These are phyloP conservation scores for Eragrostis tef DNA, from an alignment of 202 grass and related monocot species.

Conservation along the genomic window DNA sequence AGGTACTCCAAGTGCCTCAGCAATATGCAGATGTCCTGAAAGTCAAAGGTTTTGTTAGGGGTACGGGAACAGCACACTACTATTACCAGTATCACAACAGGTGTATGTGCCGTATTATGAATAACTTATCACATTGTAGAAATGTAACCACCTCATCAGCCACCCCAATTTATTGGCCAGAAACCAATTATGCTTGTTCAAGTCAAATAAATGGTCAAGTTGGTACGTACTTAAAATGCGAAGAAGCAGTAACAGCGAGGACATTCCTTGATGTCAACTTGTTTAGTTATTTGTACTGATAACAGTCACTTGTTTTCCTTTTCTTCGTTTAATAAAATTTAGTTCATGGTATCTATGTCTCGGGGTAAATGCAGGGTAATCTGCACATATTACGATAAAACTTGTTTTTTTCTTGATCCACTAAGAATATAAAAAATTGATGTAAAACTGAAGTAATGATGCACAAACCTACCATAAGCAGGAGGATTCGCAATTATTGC, in stretches of 20 bases:
- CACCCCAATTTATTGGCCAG: slow-evolving; percentile 28
- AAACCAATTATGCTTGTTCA: slow-evolving; percentile 1
- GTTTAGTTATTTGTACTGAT: slow-evolving; percentile 7
- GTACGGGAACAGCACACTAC: too few relatives aligned
- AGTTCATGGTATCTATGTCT: neutral
- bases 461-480: slow-evolving; percentile 72
- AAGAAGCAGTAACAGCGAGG: slow-evolving; percentile 29
- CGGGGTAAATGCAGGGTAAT: neutral
- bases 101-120: neutral
- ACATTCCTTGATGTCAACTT: neutral
- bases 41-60: slow-evolving; percentile 40
- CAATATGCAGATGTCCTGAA: slow-evolving; percentile 93
- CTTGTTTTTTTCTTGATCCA: neutral
- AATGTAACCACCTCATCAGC: neutral
- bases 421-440: neutral
- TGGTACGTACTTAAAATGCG: slow-evolving; percentile 9
- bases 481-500: slow-evolving; percentile 98
- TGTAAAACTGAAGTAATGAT: slow-evolving; percentile 41
- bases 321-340: neutral
- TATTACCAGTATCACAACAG: too few relatives aligned
- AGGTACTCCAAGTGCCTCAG: slow-evolving; percentile 90
- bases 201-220: slow-evolving; percentile 28
- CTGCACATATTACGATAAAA: neutral
- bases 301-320: neutral
- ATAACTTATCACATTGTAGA: slow-evolving; percentile 12